Evolutionary conservation across 352 stramenopile species (phyloP).

Genomic region (Nothophytophthora sp.): DNA sequence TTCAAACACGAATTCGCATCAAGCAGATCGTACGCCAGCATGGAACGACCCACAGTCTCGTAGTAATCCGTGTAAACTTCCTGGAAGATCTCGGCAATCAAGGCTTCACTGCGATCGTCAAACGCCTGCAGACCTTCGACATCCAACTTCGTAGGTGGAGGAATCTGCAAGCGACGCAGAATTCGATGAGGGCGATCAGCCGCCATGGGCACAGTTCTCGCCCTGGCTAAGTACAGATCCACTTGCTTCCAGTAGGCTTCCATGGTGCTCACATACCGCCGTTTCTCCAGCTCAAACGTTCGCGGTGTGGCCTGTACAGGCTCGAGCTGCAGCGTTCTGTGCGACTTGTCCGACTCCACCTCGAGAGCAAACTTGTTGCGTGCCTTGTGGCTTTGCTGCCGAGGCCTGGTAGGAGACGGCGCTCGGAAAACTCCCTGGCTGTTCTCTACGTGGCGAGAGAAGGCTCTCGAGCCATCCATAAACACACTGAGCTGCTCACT

Average conservation of each 20-base stretch:
- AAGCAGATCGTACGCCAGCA: constrained; percentile 90
- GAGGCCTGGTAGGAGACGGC: constrained; percentile 47
- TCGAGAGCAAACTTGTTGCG: constrained; percentile 44
- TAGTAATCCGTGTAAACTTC: constrained; percentile 82
- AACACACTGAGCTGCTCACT: constrained; percentile 46
- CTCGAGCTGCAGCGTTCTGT: constrained; percentile 37
- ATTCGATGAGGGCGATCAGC: constrained; percentile 62
- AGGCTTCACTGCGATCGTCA: constrained; percentile 62
- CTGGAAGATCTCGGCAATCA: constrained; percentile 78
- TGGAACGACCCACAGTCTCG: constrained; percentile 69
- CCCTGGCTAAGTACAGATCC: constrained; percentile 52
- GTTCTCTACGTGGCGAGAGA: constrained; percentile 64
- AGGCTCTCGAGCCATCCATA: constrained; percentile 54
- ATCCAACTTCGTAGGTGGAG: constrained; percentile 49
- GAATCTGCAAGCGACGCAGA: constrained; percentile 70
- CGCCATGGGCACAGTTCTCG: constrained; percentile 64
- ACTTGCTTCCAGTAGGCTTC: constrained; percentile 86
- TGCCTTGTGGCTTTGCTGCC: constrained; percentile 23
- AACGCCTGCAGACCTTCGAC: constrained; percentile 41
- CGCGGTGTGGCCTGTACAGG: constrained; percentile 55
- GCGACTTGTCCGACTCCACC: constrained; percentile 27
- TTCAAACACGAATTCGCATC: constrained; percentile 65
- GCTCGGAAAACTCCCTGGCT: constrained; percentile 59
- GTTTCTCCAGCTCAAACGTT: constrained; percentile 82
- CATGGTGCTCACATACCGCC: constrained; percentile 76